Conservation (phyloP, 768 basidiomycete species). For the Phylloporus sp. region DNA sequence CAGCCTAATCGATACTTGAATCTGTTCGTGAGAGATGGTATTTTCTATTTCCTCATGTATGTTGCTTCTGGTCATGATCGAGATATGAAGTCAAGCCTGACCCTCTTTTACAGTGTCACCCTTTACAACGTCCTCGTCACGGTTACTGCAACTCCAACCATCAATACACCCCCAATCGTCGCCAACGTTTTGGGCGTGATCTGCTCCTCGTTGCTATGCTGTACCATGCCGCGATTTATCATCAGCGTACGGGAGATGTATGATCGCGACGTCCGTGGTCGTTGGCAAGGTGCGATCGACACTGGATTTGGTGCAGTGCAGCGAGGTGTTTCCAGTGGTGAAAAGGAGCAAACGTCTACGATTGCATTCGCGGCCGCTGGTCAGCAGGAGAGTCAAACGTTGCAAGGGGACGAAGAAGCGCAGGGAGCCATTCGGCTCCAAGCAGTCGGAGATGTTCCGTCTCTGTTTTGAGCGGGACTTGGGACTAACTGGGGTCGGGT, state of each 20-base stretch:
- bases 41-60: slow-evolving; percentile 9
- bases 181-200: background rate
- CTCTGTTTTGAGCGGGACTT: no score
- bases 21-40: slow-evolving; percentile 1
- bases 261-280: background rate
- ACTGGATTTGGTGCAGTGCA: no score
- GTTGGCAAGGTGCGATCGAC: background rate
- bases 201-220: background rate
- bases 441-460: no score
- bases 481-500: no score
- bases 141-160: background rate
- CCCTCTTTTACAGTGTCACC: background rate
- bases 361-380: no score
- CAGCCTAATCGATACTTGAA: slow-evolving; percentile 2
- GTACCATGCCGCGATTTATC: background rate
- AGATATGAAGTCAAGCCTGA: background rate
- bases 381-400: no score
- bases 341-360: no score
- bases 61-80: slow-evolving; percentile 20
- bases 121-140: background rate
- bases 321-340: no score
- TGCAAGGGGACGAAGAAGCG: no score
- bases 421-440: no score
- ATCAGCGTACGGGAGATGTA: slow-evolving; percentile 1
- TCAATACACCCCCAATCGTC: background rate